A percentile compares a stretch with the other conserved stretches of the same genome.
Evolutionary conservation across 495 filamentous ascomycete genomes (phyloP).

Genomic region (Elaphomyces granulatus): DNA sequence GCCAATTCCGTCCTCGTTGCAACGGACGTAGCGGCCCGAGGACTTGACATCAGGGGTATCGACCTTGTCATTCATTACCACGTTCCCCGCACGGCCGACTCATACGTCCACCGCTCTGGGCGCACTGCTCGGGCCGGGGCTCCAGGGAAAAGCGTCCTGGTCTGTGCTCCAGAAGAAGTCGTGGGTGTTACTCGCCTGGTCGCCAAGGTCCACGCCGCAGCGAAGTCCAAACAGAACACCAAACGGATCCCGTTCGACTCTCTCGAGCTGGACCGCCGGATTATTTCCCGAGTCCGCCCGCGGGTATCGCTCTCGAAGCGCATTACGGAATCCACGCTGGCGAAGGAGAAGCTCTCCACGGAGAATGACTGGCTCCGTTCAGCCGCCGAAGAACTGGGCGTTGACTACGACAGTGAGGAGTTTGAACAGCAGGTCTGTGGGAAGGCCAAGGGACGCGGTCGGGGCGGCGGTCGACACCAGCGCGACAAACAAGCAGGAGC

Average conservation of each 20-base stretch:
- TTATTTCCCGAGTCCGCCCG: conserved; percentile 59
- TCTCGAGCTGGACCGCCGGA: conserved; percentile 66
- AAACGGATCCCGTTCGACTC: conserved; percentile 55
- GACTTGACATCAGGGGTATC: conserved; percentile 82
- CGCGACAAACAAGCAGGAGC: conserved; percentile 55
- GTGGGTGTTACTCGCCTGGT: conserved; percentile 68
- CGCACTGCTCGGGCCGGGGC: conserved; percentile 77
- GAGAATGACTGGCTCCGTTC: conserved; percentile 73
- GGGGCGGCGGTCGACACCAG: conserved; percentile 52
- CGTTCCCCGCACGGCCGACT: conserved; percentile 78
- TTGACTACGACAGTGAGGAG: conserved; percentile 85
- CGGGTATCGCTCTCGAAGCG: conserved; percentile 65
- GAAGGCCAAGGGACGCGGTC: conserved; percentile 49
- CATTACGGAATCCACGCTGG: conserved; percentile 65
- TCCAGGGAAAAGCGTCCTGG: conserved; percentile 64
- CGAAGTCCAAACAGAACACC: conserved; percentile 23
- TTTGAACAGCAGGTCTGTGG: conserved; percentile 41
- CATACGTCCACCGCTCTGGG: conserved; percentile 90
- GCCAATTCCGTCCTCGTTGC: conserved; percentile 66
- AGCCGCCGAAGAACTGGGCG: conserved; percentile 85
- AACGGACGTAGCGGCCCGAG: conserved; percentile 92
- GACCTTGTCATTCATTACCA: conserved; percentile 90
- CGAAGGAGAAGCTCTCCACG: conserved; percentile 70
- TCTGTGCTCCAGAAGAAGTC: conserved; percentile 87
- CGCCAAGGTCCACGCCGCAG: conserved; percentile 62